Evolutionary conservation across 2,329 filamentous ascomycete species (phyloP).

Genomic region (Emericellopsis atlantica): DNA sequence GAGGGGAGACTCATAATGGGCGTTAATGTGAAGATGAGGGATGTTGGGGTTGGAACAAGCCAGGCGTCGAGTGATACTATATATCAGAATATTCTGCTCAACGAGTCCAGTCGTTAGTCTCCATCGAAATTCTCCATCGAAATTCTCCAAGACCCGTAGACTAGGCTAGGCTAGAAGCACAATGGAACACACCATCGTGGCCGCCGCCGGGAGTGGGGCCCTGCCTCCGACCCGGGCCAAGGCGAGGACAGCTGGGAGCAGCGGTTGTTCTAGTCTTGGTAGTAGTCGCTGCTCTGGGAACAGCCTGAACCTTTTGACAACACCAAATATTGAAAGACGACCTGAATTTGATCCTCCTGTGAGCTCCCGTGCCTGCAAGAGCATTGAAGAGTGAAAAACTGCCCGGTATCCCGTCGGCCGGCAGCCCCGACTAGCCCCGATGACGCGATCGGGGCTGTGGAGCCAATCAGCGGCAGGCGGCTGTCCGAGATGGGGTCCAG

Average conservation of each 20-base stretch:
- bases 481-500: too few species aligned
- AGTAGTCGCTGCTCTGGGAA: background rate
- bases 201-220: background rate
- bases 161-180: too few species aligned
- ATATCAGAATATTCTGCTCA: background rate
- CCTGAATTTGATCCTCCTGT: too few species aligned
- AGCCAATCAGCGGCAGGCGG: background rate
- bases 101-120: too few species aligned
- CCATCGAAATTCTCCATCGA: background rate
- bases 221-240: background rate
- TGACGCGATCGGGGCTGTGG: conserved; percentile 11
- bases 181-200: too few species aligned
- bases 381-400: background rate
- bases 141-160: background rate
- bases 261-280: background rate
- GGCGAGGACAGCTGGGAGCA: background rate
- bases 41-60: background rate
- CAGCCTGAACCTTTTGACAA: background rate
- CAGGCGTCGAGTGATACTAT: background rate
- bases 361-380: background rate
- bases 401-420: background rate
- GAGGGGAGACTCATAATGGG: conserved; percentile 2
- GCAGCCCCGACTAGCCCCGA: conserved; percentile 4
- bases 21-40: too few species aligned
- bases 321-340: background rate